Base-by-base conservation (phyloP, 2,329 filamentous ascomycete species). In the Calcarisporium arbuscula region DNA sequence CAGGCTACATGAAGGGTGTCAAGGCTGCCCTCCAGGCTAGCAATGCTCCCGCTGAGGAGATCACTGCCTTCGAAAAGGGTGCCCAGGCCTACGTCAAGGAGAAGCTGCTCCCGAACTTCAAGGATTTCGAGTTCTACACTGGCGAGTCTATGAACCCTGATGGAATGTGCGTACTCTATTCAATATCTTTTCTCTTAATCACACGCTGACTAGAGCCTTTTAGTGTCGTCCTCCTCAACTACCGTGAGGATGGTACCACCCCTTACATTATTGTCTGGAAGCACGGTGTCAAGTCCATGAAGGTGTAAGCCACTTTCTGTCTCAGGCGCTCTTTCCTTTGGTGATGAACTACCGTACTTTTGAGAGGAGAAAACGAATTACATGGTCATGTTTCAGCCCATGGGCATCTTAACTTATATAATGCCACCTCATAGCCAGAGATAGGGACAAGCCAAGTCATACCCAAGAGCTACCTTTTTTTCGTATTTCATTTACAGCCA, bases 251-350 rank as follows among this genome's bases (percentile, higher is more conserved):
- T 54, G 92, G 92, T 63, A 64, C 82, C 50, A 96, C 90, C 36
- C 92, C 92, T 41, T 98, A 76, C 61, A 73, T 94, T 54, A 84
- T 79, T 49, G 69, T 94, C 70, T 96, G 89, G 90, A 95, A 96
- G 80, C 84, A 95, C 70, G 92, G 90, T 58, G 67, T 96, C 47
- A 72, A 69, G 52, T 82, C 83, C 71, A 80, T 79, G 74, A 96
- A 98, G 85, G 88, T 96, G 52, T 98, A 90, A 73, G 49, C 16
- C 32, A 15, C 14, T 30, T 33, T 32, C 19, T 37, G 22, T 34
- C 29, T 35, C 31, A 27, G n/a, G 19, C 19, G 27, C 25, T 30
- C 31, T 26, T 39, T 31, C 12, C 37, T 23, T 23, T 35, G 21
- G 16, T 38, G 25, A 27, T 25, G 35, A 43, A 27, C n/a, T 32